Conservation (phyloP, 305 asterid species). For the Fraxinus xanthoxyloides region DNA sequence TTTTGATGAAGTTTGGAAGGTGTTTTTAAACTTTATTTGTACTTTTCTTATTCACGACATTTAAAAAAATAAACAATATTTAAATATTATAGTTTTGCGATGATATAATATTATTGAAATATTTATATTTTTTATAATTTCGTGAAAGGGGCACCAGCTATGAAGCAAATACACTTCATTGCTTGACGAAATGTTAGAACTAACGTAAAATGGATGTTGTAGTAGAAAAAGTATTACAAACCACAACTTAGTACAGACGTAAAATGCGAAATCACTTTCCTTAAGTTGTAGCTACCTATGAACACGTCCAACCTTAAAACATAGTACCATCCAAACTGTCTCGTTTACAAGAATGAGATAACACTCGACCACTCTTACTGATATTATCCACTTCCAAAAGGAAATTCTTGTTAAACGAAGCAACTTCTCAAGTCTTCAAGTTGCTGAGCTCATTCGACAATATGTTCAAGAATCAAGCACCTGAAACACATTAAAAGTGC, state of each 20-base stretch:
- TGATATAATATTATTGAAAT: too few relatives aligned
- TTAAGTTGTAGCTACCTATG: not conserved
- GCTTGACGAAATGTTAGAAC: not conserved
- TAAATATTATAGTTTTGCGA: too few relatives aligned
- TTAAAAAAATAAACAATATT: too few relatives aligned
- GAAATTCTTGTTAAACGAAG: slow-evolving; percentile 15
- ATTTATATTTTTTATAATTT: too few relatives aligned
- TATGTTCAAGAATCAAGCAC: slow-evolving; percentile 27
- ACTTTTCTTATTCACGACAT: too few relatives aligned
- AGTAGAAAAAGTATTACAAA: not conserved
- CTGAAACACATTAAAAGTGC: slow-evolving; percentile 17
- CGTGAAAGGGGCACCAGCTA: too few relatives aligned
- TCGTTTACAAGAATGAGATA: not conserved
- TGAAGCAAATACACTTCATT: too few relatives aligned
- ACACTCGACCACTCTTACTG: not conserved
- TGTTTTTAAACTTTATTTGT: too few relatives aligned
- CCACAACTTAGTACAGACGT: not conserved
- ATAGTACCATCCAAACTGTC: not conserved
- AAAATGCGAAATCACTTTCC: not conserved
- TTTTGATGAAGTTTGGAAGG: too few relatives aligned
- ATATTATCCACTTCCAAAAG: slow-evolving; percentile 1
- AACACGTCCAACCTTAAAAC: not conserved
- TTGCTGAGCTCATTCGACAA: slow-evolving; percentile 22
- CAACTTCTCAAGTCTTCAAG: slow-evolving; percentile 16
- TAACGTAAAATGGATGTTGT: not conserved